phyloP scores from a whole-genome alignment of 2,329 filamentous ascomycete genomes.

The Immersiporthe knoxdaviesiana region DNA sequence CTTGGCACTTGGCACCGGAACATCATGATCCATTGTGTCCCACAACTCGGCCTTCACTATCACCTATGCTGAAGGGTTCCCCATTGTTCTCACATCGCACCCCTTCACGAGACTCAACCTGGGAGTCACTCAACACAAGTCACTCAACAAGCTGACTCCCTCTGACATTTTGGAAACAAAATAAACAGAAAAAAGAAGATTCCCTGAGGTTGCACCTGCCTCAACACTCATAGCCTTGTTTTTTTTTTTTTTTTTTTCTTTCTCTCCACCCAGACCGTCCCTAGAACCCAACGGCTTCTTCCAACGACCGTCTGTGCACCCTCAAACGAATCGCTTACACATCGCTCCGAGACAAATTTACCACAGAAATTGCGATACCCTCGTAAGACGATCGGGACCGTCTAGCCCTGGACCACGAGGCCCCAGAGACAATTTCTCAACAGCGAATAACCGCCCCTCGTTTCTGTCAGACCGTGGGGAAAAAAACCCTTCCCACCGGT shows the following conservation, averaged over 20 bases:
- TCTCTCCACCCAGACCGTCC: not conserved
- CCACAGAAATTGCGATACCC: slow-evolving; percentile 17
- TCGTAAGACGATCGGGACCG: slow-evolving; percentile 25
- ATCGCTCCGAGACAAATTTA: slow-evolving; percentile 24
- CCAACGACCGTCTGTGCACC: slow-evolving; percentile 18
- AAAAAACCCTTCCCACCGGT: not conserved
- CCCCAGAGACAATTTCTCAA: slow-evolving; percentile 22
- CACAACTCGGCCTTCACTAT: not conserved
- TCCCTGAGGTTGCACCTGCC: not conserved
- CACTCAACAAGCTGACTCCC: slow-evolving; percentile 1
- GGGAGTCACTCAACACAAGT: slow-evolving; percentile 1
- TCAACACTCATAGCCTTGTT: not conserved
- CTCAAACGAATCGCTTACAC: slow-evolving; percentile 11
- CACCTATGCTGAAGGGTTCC: not conserved
- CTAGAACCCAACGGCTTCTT: not conserved
- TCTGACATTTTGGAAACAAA: not conserved
- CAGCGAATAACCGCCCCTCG: slow-evolving; percentile 15
- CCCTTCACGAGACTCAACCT: not conserved
- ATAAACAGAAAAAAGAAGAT: not conserved
- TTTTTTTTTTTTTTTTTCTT: too few relatives aligned
- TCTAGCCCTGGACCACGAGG: slow-evolving; percentile 24
- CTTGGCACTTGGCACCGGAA: slow-evolving; percentile 21
- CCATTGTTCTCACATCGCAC: not conserved
- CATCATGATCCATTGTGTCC: slow-evolving; percentile 1
- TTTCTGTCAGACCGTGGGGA: slow-evolving; percentile 3